These are phyloP conservation scores for Linum lewisii DNA, from an alignment of 345 rosid species.

Conservation along the genomic window DNA sequence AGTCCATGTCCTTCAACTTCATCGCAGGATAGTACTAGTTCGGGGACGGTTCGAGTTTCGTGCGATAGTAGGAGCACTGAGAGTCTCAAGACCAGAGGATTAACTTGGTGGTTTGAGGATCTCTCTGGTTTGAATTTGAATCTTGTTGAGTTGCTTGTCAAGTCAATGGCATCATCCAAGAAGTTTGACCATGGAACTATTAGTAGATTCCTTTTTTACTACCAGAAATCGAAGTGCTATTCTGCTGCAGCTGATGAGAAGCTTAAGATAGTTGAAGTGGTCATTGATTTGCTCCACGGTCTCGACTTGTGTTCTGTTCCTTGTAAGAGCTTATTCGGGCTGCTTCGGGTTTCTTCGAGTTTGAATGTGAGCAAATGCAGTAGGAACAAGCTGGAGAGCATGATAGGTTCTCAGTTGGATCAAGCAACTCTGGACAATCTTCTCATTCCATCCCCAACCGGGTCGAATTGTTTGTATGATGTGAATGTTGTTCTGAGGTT, in stretches of 20 bases:
- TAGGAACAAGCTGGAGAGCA: constrained; percentile 55
- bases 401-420: constrained; percentile 75
- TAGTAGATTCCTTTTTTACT: constrained; percentile 61
- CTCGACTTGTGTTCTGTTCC: constrained; percentile 48
- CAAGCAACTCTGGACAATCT: constrained; percentile 77
- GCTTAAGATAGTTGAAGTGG: constrained; percentile 37
- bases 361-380: constrained; percentile 37
- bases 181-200: constrained; percentile 50
- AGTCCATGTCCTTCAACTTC: constrained; percentile 73
- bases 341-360: constrained; percentile 45
- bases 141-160: constrained; percentile 35
- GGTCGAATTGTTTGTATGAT: constrained; percentile 49
- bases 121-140: constrained; percentile 32
- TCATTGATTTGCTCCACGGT: constrained; percentile 40
- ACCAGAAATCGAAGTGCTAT: constrained; percentile 61
- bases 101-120: constrained; percentile 87
- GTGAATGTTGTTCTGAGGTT: constrained; percentile 65
- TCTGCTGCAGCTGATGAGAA: constrained; percentile 36
- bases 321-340: constrained; percentile 66
- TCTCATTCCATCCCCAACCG: constrained; percentile 63
- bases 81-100: constrained; percentile 48
- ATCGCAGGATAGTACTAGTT: constrained; percentile 75
- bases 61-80: constrained; percentile 75
- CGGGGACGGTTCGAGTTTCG: constrained; percentile 53
- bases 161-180: constrained; percentile 36